Base-by-base conservation (phyloP, 202 grass and related monocot genomes). In the Brachypodium distachyon region DNA sequence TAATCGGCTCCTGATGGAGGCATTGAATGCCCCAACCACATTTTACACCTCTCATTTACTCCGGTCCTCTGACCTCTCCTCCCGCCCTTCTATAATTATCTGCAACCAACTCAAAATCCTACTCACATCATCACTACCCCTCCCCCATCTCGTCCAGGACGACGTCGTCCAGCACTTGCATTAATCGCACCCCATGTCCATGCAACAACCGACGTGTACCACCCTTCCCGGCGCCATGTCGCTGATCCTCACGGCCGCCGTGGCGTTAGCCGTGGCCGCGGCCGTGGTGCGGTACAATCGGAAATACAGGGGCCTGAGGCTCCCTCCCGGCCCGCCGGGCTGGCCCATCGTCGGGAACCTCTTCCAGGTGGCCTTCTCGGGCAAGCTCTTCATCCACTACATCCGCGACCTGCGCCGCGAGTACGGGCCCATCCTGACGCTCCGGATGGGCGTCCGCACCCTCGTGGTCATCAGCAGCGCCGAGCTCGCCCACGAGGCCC, bases 301-400 rank as follows among this genome's bases (percentile, higher is more conserved):
- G 12, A 81, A 77, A 22, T 49, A 93, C 81, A 67, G 14, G 34
- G 90, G 81, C 1, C 86, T 93, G 9, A 37, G 69, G 0, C 78
- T 97, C 2, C 93, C 93, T 1, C 90, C 93, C 0, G 90, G 90
- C 4, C 93, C 90, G 12, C 78, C 81, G 1, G 93, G 77, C 19
- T 93, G 88, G 90, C 93, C 93, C 10, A 38, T 97, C 25, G 78
- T 93, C 12, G 93, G 93, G 1, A 97, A 97, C 74, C 88, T 97
- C 41, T 87, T 93, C 67, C 90, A 97, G 73, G 77, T 97, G 19
- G 88, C 81, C 2, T 91, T 93, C 67, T 89, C 93, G 7, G 90
- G 90, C 5, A 97, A 93, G 90, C 90, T 68, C 25, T 91, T 97
- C 83, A 89, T 87, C 65, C 90, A 93, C 83, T 84, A 91, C 78